Conservation (phyloP, 2,329 filamentous ascomycete genomes). For the Ceratocystiopsis sp. region DNA sequence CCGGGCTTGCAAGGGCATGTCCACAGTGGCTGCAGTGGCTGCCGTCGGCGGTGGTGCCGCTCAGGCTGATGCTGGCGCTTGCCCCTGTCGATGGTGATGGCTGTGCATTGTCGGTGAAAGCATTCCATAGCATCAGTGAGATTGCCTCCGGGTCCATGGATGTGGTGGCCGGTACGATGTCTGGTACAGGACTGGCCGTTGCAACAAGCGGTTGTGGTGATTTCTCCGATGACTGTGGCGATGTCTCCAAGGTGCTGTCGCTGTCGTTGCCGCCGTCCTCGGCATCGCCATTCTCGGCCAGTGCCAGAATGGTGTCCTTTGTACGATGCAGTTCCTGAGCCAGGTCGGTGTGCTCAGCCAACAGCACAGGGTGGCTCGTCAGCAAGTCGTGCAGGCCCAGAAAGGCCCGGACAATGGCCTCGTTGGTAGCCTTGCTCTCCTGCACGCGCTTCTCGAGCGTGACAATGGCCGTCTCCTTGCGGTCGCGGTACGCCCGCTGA, state of each 20-base stretch:
- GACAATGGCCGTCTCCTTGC: slow-evolving; percentile 69
- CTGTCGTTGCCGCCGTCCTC: slow-evolving; percentile 1
- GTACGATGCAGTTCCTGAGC: slow-evolving; percentile 37
- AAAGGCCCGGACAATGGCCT: slow-evolving; percentile 60
- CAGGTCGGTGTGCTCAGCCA: slow-evolving; percentile 35
- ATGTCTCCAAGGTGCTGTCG: neutral
- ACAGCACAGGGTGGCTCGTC: slow-evolving; percentile 36
- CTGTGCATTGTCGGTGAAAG: too few relatives aligned
- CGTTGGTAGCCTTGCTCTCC: slow-evolving; percentile 49
- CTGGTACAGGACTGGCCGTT: too few relatives aligned
- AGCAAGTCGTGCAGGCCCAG: slow-evolving; percentile 47
- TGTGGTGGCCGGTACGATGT: too few relatives aligned
- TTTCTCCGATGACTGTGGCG: too few relatives aligned
- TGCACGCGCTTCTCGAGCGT: slow-evolving; percentile 54
- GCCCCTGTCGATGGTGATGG: too few relatives aligned
- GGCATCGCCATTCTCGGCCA: slow-evolving; percentile 23
- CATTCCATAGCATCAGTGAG: too few relatives aligned
- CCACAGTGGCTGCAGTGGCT: neutral
- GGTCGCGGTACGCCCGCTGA: slow-evolving; percentile 67
- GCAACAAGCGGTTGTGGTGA: neutral
- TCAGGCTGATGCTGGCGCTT: too few relatives aligned
- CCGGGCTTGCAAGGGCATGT: too few relatives aligned
- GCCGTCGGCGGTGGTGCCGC: slow-evolving; percentile 6
- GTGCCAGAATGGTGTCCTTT: slow-evolving; percentile 38
- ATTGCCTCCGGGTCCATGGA: too few relatives aligned